phyloP scores from a whole-genome alignment of 805 yeast genomes.

The Cyberlindnera bimundalis region DNA sequence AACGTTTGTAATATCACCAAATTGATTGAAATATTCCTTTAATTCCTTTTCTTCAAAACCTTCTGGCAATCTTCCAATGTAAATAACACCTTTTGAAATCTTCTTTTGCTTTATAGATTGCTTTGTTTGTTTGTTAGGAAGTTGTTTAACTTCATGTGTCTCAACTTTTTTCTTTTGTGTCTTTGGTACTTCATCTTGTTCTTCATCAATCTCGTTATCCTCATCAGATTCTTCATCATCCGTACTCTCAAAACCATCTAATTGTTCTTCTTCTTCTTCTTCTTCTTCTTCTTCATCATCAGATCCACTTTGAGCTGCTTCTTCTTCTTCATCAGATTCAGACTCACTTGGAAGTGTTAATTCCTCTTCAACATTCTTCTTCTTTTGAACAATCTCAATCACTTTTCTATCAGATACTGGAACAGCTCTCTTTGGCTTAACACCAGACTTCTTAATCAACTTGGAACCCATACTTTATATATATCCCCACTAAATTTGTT shows the following conservation, averaged over 20 bases:
- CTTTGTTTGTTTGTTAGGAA: slow-evolving; percentile 19
- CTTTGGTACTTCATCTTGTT: slow-evolving; percentile 17
- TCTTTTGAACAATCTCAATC: slow-evolving; percentile 1
- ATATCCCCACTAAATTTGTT: no score
- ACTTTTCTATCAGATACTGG: slow-evolving; percentile 9
- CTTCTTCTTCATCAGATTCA: slow-evolving; percentile 26
- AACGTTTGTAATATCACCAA: slow-evolving; percentile 78
- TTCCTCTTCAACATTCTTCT: slow-evolving; percentile 24
- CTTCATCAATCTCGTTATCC: slow-evolving; percentile 27
- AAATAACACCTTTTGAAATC: slow-evolving; percentile 62
- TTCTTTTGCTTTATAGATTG: slow-evolving; percentile 26
- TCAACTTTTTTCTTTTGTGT: slow-evolving; percentile 22
- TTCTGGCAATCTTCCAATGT: slow-evolving; percentile 88
- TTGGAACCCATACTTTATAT: slow-evolving; percentile 16
- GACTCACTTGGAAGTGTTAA: slow-evolving; percentile 28
- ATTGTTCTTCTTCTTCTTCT: slow-evolving; percentile 14
- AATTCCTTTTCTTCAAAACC: slow-evolving; percentile 82
- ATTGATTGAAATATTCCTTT: slow-evolving; percentile 80
- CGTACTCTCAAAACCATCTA: slow-evolving; percentile 17
- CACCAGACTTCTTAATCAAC: slow-evolving; percentile 18
- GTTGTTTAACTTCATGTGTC: slow-evolving; percentile 25
- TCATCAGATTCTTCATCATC: slow-evolving; percentile 25
- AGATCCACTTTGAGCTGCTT: slow-evolving; percentile 10
- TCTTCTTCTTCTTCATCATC: no score
- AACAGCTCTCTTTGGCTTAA: slow-evolving; percentile 21